phyloP scores from a whole-genome alignment of 2,329 filamentous ascomycete genomes.

The Rachicladosporium sp. region DNA sequence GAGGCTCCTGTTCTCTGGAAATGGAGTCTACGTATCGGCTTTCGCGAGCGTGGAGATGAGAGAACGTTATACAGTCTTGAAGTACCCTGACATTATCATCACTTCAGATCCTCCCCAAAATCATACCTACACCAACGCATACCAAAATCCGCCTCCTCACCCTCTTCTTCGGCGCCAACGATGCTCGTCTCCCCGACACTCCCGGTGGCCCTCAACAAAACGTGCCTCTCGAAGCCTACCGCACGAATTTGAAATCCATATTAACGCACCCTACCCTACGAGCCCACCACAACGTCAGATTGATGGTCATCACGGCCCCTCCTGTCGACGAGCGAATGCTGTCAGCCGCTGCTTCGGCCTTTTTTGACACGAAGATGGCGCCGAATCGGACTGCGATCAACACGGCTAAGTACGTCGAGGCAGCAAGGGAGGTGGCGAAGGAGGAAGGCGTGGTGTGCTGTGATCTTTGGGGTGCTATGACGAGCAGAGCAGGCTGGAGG shows the following conservation, averaged over 20 bases:
- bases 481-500: slow-evolving; percentile 49
- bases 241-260: slow-evolving; percentile 58
- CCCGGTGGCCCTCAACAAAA: slow-evolving; percentile 53
- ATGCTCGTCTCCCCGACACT: slow-evolving; percentile 56
- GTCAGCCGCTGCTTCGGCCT: slow-evolving; percentile 32
- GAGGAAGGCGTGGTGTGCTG: slow-evolving; percentile 49
- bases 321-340: slow-evolving; percentile 67
- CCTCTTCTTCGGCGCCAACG: slow-evolving; percentile 66
- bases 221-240: slow-evolving; percentile 64
- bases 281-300: slow-evolving; percentile 54
- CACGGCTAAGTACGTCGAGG: slow-evolving; percentile 53
- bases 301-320: slow-evolving; percentile 70
- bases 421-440: slow-evolving; percentile 50
- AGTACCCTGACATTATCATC: no score
- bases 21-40: no score
- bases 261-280: slow-evolving; percentile 57
- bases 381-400: slow-evolving; percentile 43
- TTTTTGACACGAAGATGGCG: slow-evolving; percentile 21
- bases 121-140: no score
- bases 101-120: not conserved
- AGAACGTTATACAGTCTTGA: no score
- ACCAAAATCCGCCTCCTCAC: slow-evolving; percentile 49
- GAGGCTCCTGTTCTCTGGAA: no score
- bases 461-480: slow-evolving; percentile 69
- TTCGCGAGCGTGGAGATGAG: no score